Percentiles rank a stretch among this genome's conserved stretches.
Evolutionary conservation across 2,329 filamentous ascomycete species (phyloP).

Genomic region (Curvularia sp.): DNA sequence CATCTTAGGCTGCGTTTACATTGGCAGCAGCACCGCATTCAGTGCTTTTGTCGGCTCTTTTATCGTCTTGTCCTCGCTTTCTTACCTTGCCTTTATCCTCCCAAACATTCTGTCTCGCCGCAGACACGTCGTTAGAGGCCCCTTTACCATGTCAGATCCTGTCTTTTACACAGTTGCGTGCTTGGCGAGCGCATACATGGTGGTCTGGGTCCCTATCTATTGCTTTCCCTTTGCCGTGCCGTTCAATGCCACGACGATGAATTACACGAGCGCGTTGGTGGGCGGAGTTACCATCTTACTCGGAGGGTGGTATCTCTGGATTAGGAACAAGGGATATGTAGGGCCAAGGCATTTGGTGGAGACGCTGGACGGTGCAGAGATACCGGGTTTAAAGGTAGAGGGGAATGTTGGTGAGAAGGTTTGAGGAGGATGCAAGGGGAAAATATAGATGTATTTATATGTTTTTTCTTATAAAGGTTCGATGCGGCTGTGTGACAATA

Average conservation of each 20-base stretch:
- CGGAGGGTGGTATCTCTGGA: conserved; percentile 53
- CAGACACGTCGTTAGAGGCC: conserved; percentile 61
- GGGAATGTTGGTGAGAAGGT: not conserved
- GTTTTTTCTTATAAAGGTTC: not conserved
- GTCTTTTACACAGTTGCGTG: conserved; percentile 59
- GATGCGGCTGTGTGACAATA: not conserved
- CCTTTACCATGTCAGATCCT: conserved; percentile 61
- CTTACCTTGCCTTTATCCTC: conserved; percentile 70
- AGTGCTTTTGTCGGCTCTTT: conserved; percentile 70
- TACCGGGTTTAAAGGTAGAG: not conserved
- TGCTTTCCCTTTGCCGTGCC: conserved; percentile 62
- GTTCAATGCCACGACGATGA: conserved; percentile 59
- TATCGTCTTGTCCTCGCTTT: conserved; percentile 62
- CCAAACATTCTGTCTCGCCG: conserved; percentile 53
- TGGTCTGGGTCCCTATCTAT: conserved; percentile 69
- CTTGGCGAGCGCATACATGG: conserved; percentile 64
- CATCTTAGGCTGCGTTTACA: conserved; percentile 68
- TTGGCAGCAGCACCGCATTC: conserved; percentile 72
- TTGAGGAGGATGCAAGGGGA: not conserved
- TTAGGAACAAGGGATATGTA: conserved; percentile 49
- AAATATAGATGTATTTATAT: not conserved
- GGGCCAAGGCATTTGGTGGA: conserved; percentile 46
- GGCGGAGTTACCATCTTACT: conserved; percentile 62
- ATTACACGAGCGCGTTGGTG: conserved; percentile 62
- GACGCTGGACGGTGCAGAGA: conserved; percentile 22